Evolutionary conservation across 2,329 filamentous ascomycete species (phyloP).

Genomic region (Clarireedia homoeocarpa): DNA sequence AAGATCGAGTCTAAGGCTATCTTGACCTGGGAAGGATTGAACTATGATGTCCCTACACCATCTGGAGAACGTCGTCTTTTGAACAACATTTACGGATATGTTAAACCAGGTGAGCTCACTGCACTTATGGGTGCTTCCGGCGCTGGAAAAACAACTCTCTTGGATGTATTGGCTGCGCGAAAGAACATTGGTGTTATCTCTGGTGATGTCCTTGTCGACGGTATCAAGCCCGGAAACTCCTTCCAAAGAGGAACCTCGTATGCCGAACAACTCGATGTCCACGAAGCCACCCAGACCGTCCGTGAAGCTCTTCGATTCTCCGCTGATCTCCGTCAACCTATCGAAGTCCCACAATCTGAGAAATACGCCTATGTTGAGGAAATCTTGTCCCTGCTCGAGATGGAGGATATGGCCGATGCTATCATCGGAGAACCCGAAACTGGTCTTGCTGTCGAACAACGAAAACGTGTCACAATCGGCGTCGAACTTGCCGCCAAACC

Average conservation of each 20-base stretch:
- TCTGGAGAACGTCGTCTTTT: constrained; percentile 40
- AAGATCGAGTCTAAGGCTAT: constrained; percentile 54
- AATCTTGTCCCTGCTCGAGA: constrained; percentile 55
- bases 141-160: constrained; percentile 58
- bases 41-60: constrained; percentile 59
- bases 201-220: constrained; percentile 57
- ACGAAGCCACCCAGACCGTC: constrained; percentile 54
- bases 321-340: constrained; percentile 54
- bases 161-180: constrained; percentile 55
- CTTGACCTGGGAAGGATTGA: constrained; percentile 82
- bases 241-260: constrained; percentile 59
- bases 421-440: constrained; percentile 54
- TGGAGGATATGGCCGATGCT: constrained; percentile 58
- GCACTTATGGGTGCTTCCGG: constrained; percentile 56
- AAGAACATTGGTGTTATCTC: constrained; percentile 58
- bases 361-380: constrained; percentile 61
- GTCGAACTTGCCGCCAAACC: constrained; percentile 53
- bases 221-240: constrained; percentile 45
- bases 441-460: constrained; percentile 57
- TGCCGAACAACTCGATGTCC: constrained; percentile 58
- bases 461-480: constrained; percentile 58
- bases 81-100: constrained; percentile 53
- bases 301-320: constrained; percentile 60
- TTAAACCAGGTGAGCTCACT: constrained; percentile 52
- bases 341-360: constrained; percentile 46